These are phyloP conservation scores for Nakazawaea peltata DNA, from an alignment of 805 yeast species.

Conservation along the genomic window DNA sequence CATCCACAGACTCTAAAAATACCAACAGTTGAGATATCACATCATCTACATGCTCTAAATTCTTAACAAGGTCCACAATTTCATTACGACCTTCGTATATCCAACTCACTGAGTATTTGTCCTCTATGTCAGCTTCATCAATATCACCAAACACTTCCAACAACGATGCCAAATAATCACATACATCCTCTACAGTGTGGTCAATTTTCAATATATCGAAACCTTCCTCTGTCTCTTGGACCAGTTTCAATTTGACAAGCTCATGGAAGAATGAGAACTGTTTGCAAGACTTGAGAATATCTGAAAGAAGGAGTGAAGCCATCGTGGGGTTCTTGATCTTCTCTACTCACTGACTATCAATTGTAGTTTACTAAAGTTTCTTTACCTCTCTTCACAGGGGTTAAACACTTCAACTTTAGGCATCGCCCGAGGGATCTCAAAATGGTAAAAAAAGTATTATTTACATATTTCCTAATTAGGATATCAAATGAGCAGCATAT, in stretches of 20 bases:
- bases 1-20: conserved; percentile 21
- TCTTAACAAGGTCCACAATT: conserved; percentile 22
- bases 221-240: conserved; percentile 11
- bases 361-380: no score
- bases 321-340: no score
- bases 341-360: no score
- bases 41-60: conserved; percentile 26
- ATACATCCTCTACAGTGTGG: conserved; percentile 21
- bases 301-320: conserved; percentile 8
- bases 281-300: conserved; percentile 10
- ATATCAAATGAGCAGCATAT: no score
- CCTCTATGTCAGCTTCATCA: conserved; percentile 5
- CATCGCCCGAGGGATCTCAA: no score
- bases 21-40: conserved; percentile 26
- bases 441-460: no score
- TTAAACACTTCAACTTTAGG: no score
- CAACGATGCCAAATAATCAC: conserved; percentile 13
- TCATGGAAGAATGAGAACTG: conserved; percentile 11
- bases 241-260: conserved; percentile 15
- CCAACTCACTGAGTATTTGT: conserved; percentile 18
- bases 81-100: conserved; percentile 24
- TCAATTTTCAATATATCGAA: conserved; percentile 15
- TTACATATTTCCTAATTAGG: no score
- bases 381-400: no score
- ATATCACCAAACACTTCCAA: conserved; percentile 15